Evolutionary conservation across 1,284 basidiomycete species (phyloP), one percentile per base, ranked within the genome.

Genomic region (Bjerkandera adusta): DNA sequence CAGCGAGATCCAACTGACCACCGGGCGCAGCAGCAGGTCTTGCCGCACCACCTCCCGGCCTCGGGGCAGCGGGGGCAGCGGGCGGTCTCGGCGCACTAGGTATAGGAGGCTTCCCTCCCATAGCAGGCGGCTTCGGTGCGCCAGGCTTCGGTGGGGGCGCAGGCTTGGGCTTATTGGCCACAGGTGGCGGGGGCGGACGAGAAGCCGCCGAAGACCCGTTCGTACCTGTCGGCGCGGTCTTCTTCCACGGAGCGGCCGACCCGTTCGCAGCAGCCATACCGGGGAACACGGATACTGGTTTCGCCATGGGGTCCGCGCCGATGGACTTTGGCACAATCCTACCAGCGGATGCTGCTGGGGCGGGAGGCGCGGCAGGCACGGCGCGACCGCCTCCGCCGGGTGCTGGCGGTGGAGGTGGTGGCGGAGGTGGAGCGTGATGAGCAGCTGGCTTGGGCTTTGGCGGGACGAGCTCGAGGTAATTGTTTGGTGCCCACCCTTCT

Each of bases 401-500:
- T 3, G 62, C 59, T 2, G 66, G 58, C 38, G 70, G 67, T 8
- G 75, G 75, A 15, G 76, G 75, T 1, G 87, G 81, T 3, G 88
- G 85, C 0, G 90, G 86, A 0, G 80, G 75, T 1, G 78, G 75
- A 5, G 91, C 82, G 0, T 87, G 79, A 0, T 82, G 71, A 16
- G 82, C 74, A 1, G 77, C 71, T 6, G 77, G 70, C 41, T 77
- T 79, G 2, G 77, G 73, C 51, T 76, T 78, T 12, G 80, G 80
- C 36, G 82, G 80, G 3, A 86, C 79, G 36, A 87, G 75, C 62
- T 95, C 90, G 21, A 95, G 81, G 62, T 97, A 97, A 66, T 97
- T 97, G 54, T 87, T 86, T 2, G 96, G 96, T 13, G 94, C 90
- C 95, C 95, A 99, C 12, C 93, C 96, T 65, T 98, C 93, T 18